Conservation (phyloP, 768 basidiomycete species). For the Phaeotremella skinneri region DNA sequence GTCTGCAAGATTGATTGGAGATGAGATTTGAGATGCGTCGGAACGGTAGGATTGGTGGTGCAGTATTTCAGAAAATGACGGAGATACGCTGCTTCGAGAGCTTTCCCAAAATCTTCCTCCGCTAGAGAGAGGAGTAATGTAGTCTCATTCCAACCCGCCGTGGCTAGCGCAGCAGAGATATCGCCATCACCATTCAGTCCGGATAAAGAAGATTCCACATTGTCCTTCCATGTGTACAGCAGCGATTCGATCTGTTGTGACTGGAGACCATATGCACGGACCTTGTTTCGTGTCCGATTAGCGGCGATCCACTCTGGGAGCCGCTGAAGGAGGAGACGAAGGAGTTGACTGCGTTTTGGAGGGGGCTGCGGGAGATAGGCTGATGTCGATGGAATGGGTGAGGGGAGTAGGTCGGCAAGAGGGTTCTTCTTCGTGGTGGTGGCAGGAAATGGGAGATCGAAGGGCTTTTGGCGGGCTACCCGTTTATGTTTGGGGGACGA, state of each 20-base stretch:
- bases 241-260: neutral
- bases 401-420: neutral
- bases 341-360: slow-evolving; percentile 12
- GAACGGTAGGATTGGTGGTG: neutral
- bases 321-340: slow-evolving; percentile 15
- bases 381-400: slow-evolving; percentile 9
- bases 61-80: slow-evolving; percentile 29
- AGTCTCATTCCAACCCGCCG: slow-evolving; percentile 26
- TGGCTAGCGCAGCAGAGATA: slow-evolving; percentile 8
- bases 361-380: slow-evolving; percentile 25
- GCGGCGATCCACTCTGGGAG: slow-evolving; percentile 28
- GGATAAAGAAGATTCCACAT: slow-evolving; percentile 7
- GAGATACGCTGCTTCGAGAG: slow-evolving; percentile 35
- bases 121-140: slow-evolving; percentile 25
- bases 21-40: slow-evolving; percentile 12
- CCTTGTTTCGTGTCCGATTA: slow-evolving; percentile 12
- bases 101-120: slow-evolving; percentile 26
- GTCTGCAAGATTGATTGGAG: slow-evolving; percentile 26
- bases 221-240: slow-evolving; percentile 10
- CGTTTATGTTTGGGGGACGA: neutral
- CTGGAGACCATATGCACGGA: slow-evolving; percentile 29
- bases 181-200: slow-evolving; percentile 11
- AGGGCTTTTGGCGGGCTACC: neutral
- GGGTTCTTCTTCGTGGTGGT: no score
- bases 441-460: neutral